Conservation (phyloP, 345 rosid species). For the Citrus inodora region DNA sequence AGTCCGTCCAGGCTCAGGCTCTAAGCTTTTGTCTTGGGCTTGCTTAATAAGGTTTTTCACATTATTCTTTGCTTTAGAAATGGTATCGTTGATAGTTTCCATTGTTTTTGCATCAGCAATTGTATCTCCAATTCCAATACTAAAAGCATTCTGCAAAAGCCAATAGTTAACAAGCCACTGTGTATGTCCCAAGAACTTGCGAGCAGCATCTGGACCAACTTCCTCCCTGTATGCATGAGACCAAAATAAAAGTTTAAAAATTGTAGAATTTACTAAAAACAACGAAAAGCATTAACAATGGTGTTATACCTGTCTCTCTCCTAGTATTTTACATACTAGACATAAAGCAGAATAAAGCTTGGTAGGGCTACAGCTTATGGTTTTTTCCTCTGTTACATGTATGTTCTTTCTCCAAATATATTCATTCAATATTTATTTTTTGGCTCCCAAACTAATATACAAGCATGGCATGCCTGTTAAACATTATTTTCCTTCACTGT, state of each 20-base stretch:
- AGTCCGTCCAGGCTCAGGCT: constrained; percentile 96
- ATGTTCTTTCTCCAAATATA: not conserved
- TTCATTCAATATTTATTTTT: not conserved
- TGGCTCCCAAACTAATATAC: not conserved
- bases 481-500: not conserved
- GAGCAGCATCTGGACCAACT: constrained; percentile 99
- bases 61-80: constrained; percentile 69
- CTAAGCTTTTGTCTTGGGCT: constrained; percentile 68
- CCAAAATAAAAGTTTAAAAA: not conserved
- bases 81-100: constrained; percentile 91
- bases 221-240: constrained; percentile 69
- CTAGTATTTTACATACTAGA: not conserved
- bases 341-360: not conserved
- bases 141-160: constrained; percentile 93
- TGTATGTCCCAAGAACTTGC: constrained; percentile 96
- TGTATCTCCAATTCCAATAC: constrained; percentile 98
- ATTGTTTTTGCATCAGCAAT: constrained; percentile 95
- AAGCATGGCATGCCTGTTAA: not conserved
- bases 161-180: constrained; percentile 99
- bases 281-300: not conserved
- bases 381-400: not conserved
- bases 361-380: not conserved
- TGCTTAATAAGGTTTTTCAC: constrained; percentile 74
- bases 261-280: not conserved
- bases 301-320: not conserved